These are phyloP conservation scores for Coemansia aciculifera DNA, from an alignment of 192 early-diverging fungal species.

Conservation along the genomic window DNA sequence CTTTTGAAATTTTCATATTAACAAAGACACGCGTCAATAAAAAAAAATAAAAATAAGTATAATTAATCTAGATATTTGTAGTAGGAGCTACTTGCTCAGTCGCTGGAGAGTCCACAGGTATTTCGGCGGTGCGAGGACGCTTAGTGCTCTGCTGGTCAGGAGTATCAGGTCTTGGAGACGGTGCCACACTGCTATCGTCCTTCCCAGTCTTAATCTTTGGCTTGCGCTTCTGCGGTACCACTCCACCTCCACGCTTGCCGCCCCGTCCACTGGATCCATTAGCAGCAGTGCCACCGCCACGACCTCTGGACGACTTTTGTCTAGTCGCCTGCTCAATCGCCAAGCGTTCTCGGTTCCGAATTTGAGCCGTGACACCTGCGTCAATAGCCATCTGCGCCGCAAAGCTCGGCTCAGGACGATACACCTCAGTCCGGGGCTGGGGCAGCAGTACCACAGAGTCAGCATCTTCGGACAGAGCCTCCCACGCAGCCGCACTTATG, in stretches of 20 bases:
- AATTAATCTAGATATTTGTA: conserved; percentile 11
- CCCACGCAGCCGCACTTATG: background rate
- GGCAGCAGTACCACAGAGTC: conserved; percentile 38
- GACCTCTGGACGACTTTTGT: conserved; percentile 25
- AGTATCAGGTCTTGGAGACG: conserved; percentile 28
- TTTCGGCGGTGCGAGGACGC: conserved; percentile 2
- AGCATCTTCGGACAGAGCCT: background rate
- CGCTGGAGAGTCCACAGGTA: background rate
- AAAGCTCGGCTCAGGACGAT: background rate
- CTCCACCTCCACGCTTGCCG: conserved; percentile 27
- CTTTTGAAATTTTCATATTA: background rate
- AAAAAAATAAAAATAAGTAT: conserved; percentile 7
- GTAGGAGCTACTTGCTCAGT: background rate
- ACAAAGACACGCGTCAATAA: background rate
- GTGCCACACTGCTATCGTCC: conserved; percentile 23
- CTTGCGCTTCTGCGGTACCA: conserved; percentile 47
- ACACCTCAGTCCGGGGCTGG: conserved; percentile 16
- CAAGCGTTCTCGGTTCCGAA: conserved; percentile 21
- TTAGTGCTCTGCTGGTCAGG: conserved; percentile 23
- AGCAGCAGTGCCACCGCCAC: conserved; percentile 18
- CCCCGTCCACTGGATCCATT: conserved; percentile 23
- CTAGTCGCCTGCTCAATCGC: conserved; percentile 8
- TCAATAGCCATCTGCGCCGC: conserved; percentile 20
- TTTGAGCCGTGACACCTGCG: conserved; percentile 29
- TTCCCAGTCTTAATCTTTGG: conserved; percentile 10